Conservation (phyloP, 2,329 filamentous ascomycete genomes). For the Pseudocercospora macadamiae region DNA sequence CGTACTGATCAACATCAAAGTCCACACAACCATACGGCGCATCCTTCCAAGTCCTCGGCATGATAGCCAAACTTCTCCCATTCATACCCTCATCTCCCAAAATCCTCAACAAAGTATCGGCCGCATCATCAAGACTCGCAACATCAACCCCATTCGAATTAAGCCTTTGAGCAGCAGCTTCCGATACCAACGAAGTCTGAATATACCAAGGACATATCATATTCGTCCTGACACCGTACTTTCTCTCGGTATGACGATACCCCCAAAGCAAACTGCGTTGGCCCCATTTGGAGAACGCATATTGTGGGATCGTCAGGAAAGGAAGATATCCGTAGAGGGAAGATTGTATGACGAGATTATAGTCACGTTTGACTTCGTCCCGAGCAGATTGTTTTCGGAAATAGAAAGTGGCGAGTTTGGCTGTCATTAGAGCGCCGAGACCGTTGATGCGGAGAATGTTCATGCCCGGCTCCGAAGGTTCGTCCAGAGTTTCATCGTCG, state of each 20-base stretch:
- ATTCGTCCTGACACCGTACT: neutral
- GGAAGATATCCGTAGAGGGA: constrained; percentile 54
- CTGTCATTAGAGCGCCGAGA: constrained; percentile 27
- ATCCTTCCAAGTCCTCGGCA: neutral
- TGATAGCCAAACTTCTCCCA: neutral
- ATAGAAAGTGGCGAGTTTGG: constrained; percentile 44
- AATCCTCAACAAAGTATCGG: neutral
- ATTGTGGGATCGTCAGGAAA: constrained; percentile 29
- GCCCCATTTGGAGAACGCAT: constrained; percentile 4
- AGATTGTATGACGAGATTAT: constrained; percentile 54
- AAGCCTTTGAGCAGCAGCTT: too few relatives aligned
- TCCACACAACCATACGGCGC: neutral
- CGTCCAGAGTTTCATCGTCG: constrained; percentile 41
- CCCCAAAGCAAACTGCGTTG: neutral
- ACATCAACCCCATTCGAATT: neutral
- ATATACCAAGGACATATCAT: neutral
- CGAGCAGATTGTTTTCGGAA: constrained; percentile 36
- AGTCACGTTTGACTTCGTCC: constrained; percentile 39
- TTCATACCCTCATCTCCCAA: neutral
- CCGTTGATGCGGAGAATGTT: constrained; percentile 24
- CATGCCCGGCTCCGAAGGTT: constrained; percentile 28
- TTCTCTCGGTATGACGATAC: neutral
- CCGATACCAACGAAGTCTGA: too few relatives aligned
- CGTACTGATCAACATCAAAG: neutral
- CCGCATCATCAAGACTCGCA: neutral